These are phyloP conservation scores for Penicillium coprophilum DNA, from an alignment of 495 filamentous ascomycete genomes.

Conservation along the genomic window DNA sequence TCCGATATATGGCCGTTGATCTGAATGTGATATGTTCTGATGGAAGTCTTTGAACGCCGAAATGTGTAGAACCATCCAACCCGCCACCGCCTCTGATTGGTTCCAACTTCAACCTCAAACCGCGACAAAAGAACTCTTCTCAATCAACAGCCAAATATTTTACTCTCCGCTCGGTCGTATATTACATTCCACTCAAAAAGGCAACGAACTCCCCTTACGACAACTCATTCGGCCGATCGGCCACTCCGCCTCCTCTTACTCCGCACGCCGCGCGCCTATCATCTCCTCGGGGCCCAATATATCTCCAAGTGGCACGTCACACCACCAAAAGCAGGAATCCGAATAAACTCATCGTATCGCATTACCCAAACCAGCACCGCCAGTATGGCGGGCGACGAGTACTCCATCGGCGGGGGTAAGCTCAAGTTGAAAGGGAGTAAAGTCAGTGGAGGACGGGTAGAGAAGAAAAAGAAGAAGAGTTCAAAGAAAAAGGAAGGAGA, in stretches of 20 bases:
- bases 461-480: conserved; percentile 63
- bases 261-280: conserved; percentile 19
- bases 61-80: conserved; percentile 10
- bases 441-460: conserved; percentile 49
- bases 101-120: conserved; percentile 15
- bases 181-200: background rate
- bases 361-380: background rate
- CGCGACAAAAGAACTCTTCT: conserved; percentile 5
- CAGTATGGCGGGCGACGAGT: conserved; percentile 55
- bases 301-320: background rate
- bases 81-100: conserved; percentile 22
- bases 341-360: background rate
- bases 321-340: background rate
- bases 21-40: background rate
- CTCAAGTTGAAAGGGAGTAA: conserved; percentile 79
- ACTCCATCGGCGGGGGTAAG: conserved; percentile 63
- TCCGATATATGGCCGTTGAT: too few relatives aligned
- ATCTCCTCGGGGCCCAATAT: background rate
- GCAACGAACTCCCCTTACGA: background rate
- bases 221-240: background rate
- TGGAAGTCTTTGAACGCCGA: background rate
- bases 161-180: background rate
- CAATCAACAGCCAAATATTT: conserved; percentile 1
- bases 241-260: conserved; percentile 19
- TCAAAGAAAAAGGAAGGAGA: conserved; percentile 46